These are phyloP conservation scores for Perkinsus chesapeaki DNA, from an alignment of 169 alveolate genomes.

Conservation along the genomic window DNA sequence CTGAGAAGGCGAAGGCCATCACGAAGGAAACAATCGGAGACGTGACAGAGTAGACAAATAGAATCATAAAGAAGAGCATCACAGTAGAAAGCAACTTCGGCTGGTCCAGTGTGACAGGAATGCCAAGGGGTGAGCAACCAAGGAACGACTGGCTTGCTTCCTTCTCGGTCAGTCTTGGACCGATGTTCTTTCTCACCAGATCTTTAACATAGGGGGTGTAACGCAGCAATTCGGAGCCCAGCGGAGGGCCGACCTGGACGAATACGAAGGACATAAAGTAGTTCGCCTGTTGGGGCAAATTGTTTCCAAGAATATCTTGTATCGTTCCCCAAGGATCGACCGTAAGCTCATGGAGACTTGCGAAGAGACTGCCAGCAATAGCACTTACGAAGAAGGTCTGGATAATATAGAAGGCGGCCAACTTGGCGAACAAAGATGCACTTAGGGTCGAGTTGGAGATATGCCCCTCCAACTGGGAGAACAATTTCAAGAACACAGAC, in stretches of 20 bases:
- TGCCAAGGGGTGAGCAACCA: neutral
- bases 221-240: neutral
- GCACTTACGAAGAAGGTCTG: constrained; percentile 1
- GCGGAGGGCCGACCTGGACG: neutral
- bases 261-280: neutral
- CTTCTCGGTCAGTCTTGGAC: neutral
- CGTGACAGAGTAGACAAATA: neutral
- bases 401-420: neutral
- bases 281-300: neutral
- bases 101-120: neutral
- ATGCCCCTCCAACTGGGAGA: neutral
- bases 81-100: neutral
- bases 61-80: neutral
- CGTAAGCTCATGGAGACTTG: neutral
- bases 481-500: neutral
- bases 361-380: neutral
- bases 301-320: neutral
- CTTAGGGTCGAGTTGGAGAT: neutral
- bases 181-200: neutral
- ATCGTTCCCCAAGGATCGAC: neutral
- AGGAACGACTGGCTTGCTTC: neutral
- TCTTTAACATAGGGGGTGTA: neutral
- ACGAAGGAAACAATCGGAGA: neutral
- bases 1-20: neutral
- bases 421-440: neutral